Percentiles rank a stretch among this genome's conserved stretches.
These are phyloP conservation scores for Alnus glutinosa DNA, from an alignment of 306 rosid genomes.

Conservation along the genomic window DNA sequence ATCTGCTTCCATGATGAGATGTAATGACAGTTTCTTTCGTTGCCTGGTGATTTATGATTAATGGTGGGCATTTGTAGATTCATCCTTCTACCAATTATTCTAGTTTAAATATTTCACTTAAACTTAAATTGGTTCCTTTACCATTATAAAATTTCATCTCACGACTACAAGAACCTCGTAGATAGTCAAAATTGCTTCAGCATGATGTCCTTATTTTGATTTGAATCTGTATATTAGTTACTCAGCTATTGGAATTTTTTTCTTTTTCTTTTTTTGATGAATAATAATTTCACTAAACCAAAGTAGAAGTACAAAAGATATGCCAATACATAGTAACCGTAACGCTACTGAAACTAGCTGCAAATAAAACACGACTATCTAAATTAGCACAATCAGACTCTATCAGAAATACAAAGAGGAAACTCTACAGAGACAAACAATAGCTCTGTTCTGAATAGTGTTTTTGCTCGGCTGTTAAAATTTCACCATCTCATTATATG, in stretches of 20 bases:
- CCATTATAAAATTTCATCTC: neutral
- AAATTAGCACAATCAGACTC: no score
- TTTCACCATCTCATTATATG: no score
- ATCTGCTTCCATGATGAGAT: neutral
- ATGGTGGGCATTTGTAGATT: neutral
- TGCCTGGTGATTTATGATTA: neutral
- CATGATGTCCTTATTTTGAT: neutral
- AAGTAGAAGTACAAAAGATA: neutral
- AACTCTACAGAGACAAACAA: neutral
- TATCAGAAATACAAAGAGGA: no score
- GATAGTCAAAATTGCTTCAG: neutral
- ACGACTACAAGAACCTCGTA: neutral
- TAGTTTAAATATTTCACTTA: neutral
- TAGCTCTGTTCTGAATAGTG: neutral
- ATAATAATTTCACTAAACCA: neutral
- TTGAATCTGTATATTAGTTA: neutral
- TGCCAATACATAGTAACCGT: slow-evolving; percentile 1
- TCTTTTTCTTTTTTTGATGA: no score
- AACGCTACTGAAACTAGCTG: neutral
- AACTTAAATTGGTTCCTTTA: neutral
- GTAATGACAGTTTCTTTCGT: neutral
- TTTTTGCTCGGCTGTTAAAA: neutral
- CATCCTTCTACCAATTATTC: neutral
- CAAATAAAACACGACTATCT: neutral
- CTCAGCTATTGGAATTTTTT: neutral